Evolutionary conservation across 306 rosid species (phyloP).

Genomic region (Corylus heterophylla): DNA sequence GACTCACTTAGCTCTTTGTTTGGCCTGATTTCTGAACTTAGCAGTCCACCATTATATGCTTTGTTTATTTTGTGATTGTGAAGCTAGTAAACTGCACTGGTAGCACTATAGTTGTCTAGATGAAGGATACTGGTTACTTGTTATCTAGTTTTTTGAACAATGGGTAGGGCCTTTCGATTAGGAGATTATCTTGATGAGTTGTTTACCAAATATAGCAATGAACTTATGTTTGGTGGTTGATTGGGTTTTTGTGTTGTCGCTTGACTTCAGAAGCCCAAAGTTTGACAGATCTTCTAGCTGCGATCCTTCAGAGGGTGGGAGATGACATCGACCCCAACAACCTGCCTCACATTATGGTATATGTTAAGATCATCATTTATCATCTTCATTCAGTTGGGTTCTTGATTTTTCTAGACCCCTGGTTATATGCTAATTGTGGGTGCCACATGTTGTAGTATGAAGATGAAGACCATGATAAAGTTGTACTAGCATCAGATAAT

Average conservation of each 20-base stretch:
- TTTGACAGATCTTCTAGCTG: slow-evolving; percentile 71
- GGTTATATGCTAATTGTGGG: slow-evolving; percentile 15
- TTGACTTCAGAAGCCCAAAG: slow-evolving; percentile 68
- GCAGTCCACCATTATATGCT: background rate
- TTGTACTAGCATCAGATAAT: slow-evolving; percentile 80
- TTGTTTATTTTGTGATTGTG: background rate
- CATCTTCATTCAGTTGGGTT: slow-evolving; percentile 9
- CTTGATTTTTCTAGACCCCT: slow-evolving; percentile 4
- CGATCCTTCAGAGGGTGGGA: slow-evolving; percentile 78
- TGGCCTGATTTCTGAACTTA: slow-evolving; percentile 2
- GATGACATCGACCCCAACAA: slow-evolving; percentile 65
- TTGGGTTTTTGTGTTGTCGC: slow-evolving; percentile 30
- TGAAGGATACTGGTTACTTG: no score
- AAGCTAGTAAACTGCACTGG: background rate
- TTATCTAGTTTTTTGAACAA: slow-evolving; percentile 1
- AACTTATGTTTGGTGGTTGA: slow-evolving; percentile 23
- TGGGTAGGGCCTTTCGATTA: background rate
- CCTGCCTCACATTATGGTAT: slow-evolving; percentile 88
- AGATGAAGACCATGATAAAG: slow-evolving; percentile 89
- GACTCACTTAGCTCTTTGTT: slow-evolving; percentile 1
- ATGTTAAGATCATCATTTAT: slow-evolving; percentile 13
- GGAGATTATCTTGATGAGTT: background rate
- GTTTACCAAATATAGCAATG: background rate
- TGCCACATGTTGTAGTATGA: slow-evolving; percentile 62
- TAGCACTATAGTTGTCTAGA: background rate